phyloP scores from a whole-genome alignment of 179 eudicot genomes.

The Silene vulgaris region DNA sequence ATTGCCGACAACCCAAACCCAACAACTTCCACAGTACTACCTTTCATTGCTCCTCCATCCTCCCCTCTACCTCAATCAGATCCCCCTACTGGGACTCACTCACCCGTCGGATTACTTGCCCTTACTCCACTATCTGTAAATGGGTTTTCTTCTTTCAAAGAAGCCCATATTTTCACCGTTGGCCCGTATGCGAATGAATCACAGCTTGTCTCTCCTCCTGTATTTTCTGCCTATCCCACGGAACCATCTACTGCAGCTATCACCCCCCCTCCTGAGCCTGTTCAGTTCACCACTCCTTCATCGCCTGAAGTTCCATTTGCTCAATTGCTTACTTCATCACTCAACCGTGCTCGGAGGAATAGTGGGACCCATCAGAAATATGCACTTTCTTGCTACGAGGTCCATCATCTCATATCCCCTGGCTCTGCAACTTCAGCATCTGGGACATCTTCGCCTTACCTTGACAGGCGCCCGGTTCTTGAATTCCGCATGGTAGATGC shows the following conservation, averaged over 20 bases:
- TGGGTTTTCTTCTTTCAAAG: constrained; percentile 27
- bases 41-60: constrained; percentile 48
- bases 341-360: constrained; percentile 39
- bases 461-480: constrained; percentile 34
- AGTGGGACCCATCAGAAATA: constrained; percentile 35
- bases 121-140: constrained; percentile 31
- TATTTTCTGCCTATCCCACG: constrained; percentile 43
- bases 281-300: constrained; percentile 42
- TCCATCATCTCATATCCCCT: constrained; percentile 49
- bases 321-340: constrained; percentile 43
- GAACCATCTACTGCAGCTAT: constrained; percentile 52
- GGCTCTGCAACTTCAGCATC: constrained; percentile 49
- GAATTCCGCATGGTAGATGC: constrained; percentile 48
- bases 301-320: constrained; percentile 55
- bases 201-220: constrained; percentile 47
- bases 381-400: constrained; percentile 40
- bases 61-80: constrained; percentile 43
- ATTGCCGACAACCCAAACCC: constrained; percentile 31
- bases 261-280: constrained; percentile 47
- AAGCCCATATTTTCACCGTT: constrained; percentile 35
- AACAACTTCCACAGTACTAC: constrained; percentile 29
- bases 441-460: constrained; percentile 45
- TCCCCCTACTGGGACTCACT: constrained; percentile 43
- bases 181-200: constrained; percentile 53
- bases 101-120: constrained; percentile 39